These are phyloP conservation scores for Allium fistulosum DNA, from an alignment of 106 monocot species.

Conservation along the genomic window DNA sequence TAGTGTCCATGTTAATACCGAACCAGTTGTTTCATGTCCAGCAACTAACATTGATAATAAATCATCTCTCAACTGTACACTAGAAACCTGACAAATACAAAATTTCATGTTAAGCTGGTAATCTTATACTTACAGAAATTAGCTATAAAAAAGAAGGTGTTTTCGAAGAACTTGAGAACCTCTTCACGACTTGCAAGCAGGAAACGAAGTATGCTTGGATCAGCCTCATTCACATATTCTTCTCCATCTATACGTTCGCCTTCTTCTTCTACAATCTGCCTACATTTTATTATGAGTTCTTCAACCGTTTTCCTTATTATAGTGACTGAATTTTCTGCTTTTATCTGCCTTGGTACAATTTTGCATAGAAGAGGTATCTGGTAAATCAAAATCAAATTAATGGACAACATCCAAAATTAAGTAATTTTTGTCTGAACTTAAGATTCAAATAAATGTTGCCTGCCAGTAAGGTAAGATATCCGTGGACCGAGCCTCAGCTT, in stretches of 20 bases:
- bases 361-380: slow-evolving; percentile 73
- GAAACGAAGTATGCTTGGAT: slow-evolving; percentile 96
- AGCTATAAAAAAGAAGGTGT: slow-evolving; percentile 2
- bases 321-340: slow-evolving; percentile 78
- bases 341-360: slow-evolving; percentile 85
- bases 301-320: slow-evolving; percentile 85
- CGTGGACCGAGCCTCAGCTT: slow-evolving; percentile 87
- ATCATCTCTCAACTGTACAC: slow-evolving; percentile 85
- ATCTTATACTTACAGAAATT: slow-evolving; percentile 3
- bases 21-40: slow-evolving; percentile 97
- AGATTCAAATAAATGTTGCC: slow-evolving; percentile 24
- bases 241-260: slow-evolving; percentile 82
- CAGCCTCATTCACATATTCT: slow-evolving; percentile 93
- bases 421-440: neutral
- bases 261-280: slow-evolving; percentile 85
- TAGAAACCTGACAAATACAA: slow-evolving; percentile 61
- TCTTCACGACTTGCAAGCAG: slow-evolving; percentile 94
- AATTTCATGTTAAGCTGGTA: neutral
- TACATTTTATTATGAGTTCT: slow-evolving; percentile 85
- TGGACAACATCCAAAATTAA: neutral
- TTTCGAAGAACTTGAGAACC: slow-evolving; percentile 37
- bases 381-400: slow-evolving; percentile 6
- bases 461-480: slow-evolving; percentile 98
- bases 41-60: slow-evolving; percentile 96
- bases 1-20: slow-evolving; percentile 91